Percentiles rank a stretch among this genome's conserved stretches.
Evolutionary conservation across 2,329 filamentous ascomycete genomes (phyloP).

Genomic region (Penicillium sclerotigenum): DNA sequence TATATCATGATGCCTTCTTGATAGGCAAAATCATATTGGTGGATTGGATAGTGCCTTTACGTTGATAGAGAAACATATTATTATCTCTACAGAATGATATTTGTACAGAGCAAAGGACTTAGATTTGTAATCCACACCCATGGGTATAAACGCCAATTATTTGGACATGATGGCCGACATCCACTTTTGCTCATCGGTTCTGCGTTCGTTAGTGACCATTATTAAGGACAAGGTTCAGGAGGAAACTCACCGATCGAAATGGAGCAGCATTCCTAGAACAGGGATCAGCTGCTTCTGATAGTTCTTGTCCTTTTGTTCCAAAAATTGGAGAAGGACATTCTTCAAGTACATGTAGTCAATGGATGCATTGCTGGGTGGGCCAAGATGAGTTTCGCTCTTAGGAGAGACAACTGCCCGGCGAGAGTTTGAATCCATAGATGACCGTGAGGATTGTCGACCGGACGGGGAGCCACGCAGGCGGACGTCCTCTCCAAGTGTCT

Average conservation of each 20-base stretch:
- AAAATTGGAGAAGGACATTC: constrained; percentile 63
- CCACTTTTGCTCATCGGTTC: constrained; percentile 83
- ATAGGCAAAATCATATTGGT: too few species aligned
- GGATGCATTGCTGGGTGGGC: constrained; percentile 21
- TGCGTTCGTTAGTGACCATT: constrained; percentile 30
- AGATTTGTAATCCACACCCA: neutral
- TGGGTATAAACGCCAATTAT: constrained; percentile 26
- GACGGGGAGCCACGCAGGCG: constrained; percentile 45
- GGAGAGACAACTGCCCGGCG: constrained; percentile 49
- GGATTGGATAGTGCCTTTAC: neutral
- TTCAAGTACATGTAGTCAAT: constrained; percentile 65
- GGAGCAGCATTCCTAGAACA: constrained; percentile 62
- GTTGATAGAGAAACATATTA: neutral
- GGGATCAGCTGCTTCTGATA: constrained; percentile 66
- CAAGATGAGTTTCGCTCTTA: constrained; percentile 39
- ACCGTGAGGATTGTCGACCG: constrained; percentile 53
- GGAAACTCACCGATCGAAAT: constrained; percentile 58
- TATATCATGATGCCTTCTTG: neutral
- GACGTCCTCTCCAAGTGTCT: constrained; percentile 59
- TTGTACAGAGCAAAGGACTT: constrained; percentile 4
- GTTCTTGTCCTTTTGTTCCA: constrained; percentile 65
- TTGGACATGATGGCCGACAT: constrained; percentile 65
- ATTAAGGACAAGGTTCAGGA: neutral
- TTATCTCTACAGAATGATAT: constrained; percentile 1
- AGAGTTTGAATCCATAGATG: constrained; percentile 56